A percentile compares a stretch with the other conserved stretches of the same genome.
Evolutionary conservation across 352 stramenopile species (phyloP).

Genomic region (Pythium brachiatum): DNA sequence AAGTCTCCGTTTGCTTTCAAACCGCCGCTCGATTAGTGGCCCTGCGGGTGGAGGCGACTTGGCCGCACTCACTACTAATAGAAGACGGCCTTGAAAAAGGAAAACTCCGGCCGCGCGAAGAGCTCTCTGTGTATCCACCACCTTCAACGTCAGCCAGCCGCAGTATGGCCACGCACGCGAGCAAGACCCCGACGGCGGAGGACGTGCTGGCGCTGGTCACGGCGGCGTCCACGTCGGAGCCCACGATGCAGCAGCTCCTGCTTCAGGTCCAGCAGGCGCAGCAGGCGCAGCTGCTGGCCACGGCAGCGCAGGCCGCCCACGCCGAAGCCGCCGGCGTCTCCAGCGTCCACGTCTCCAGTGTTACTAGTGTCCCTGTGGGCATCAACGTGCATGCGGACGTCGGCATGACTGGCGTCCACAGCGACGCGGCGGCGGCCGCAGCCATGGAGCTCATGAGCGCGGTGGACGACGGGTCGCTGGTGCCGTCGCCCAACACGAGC

Average conservation of each 20-base stretch:
- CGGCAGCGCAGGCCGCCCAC: conserved; percentile 5
- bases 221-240: conserved; percentile 33
- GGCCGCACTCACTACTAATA: conserved; percentile 14
- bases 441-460: conserved; percentile 24
- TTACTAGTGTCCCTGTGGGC: not conserved
- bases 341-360: conserved; percentile 25
- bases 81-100: conserved; percentile 40
- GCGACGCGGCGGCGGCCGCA: conserved; percentile 8
- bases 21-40: conserved; percentile 19
- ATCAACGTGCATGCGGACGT: not conserved
- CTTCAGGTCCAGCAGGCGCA: conserved; percentile 50
- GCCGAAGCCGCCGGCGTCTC: conserved; percentile 7
- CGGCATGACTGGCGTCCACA: not conserved
- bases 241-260: conserved; percentile 55
- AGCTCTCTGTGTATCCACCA: not conserved
- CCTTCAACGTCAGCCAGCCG: not conserved
- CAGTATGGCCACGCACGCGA: conserved; percentile 25
- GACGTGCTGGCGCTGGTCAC: conserved; percentile 60
- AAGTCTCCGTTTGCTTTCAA: conserved; percentile 3
- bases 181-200: conserved; percentile 50
- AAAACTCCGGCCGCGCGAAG: conserved; percentile 12
- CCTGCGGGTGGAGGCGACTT: not conserved
- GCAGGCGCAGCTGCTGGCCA: conserved; percentile 25
- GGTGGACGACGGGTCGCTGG: conserved; percentile 10
- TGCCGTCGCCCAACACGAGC: not conserved